phyloP scores from a whole-genome alignment of 768 basidiomycete species.

The Lentinula detonsa region DNA sequence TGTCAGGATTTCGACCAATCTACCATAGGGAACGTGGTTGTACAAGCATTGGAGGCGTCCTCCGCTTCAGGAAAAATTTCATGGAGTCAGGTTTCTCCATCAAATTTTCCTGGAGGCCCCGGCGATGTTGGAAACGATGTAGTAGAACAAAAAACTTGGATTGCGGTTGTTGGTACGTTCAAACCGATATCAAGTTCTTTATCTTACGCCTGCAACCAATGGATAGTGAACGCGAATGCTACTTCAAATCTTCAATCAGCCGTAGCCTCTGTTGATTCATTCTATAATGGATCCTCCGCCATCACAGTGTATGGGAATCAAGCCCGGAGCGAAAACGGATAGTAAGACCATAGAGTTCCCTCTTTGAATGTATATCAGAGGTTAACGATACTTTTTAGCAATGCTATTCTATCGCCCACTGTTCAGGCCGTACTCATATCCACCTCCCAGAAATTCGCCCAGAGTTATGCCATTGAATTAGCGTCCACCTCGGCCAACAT shows the following conservation, averaged over 20 bases:
- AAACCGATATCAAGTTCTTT: neutral
- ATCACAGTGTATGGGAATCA: slow-evolving; percentile 30
- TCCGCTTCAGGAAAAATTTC: slow-evolving; percentile 21
- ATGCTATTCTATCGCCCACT: slow-evolving; percentile 11
- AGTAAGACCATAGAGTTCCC: slow-evolving; percentile 23
- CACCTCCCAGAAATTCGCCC: slow-evolving; percentile 23
- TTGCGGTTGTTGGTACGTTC: slow-evolving; percentile 35
- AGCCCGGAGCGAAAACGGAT: slow-evolving; percentile 41
- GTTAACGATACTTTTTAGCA: slow-evolving; percentile 7
- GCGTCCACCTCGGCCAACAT: slow-evolving; percentile 7
- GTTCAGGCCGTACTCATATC: slow-evolving; percentile 14
- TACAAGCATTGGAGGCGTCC: slow-evolving; percentile 21
- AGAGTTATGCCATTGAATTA: slow-evolving; percentile 17
- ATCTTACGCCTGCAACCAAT: neutral
- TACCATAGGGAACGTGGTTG: slow-evolving; percentile 34
- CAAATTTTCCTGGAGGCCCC: slow-evolving; percentile 30
- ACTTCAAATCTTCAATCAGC: slow-evolving; percentile 20
- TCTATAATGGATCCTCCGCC: slow-evolving; percentile 29
- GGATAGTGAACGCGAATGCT: slow-evolving; percentile 23
- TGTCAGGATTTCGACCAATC: slow-evolving; percentile 47
- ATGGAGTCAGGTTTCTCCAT: slow-evolving; percentile 29
- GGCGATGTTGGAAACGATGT: slow-evolving; percentile 30
- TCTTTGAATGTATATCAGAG: slow-evolving; percentile 6
- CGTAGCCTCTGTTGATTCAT: slow-evolving; percentile 21
- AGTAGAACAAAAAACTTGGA: slow-evolving; percentile 40